Evolutionary conservation across 805 yeast genomes (phyloP), one percentile per base, ranked within the genome.

Genomic region (Sporopachydermia lactativora): DNA sequence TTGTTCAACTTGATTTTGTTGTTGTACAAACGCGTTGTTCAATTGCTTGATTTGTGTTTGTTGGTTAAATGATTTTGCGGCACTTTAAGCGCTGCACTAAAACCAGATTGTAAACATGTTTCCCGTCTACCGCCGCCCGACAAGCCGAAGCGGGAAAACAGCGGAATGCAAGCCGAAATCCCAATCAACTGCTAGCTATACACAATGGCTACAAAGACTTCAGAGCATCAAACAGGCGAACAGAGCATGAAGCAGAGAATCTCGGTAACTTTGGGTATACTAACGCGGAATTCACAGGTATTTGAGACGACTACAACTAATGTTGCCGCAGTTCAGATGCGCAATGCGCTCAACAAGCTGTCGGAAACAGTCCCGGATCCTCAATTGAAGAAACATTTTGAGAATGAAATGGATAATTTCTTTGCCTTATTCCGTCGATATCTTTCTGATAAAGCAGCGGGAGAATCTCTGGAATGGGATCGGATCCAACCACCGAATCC

Each of bases 311-410:
- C 94, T 48, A 84, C 95, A 38, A 84, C 95, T 42, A 83, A 83
- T 47, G 92, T 86, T 46, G 95, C 97, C 18, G 96, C 97, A 4
- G 81, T 94, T 47, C 96, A 85, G 63, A 92, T 89, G 97, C 79
- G 97, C 58, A 89, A 92, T 60, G 89, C 94, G 1, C 73, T 92
- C 62, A 89, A 89, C 72, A 75, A 73, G 60, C 68, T 89, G 58
- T 79, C 88, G 39, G 97, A 89, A 61, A 70, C 86, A n/a, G 81
- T 83, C 42, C 60, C 64, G 15, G 81, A 62, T 45, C 53, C 56
- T 41, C 50, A 45, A 42, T 47, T 47, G 41, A 60, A 59, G 52
- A 49, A 49, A 45, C 71, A 71, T 51, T 86, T 92, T 55, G 96
- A 89, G 62, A 71, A 70, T 51, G 94, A 88, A 62, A 79, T 89